Conservation (phyloP, 169 alveolate species). For the Hepatocystis sp. region DNA sequence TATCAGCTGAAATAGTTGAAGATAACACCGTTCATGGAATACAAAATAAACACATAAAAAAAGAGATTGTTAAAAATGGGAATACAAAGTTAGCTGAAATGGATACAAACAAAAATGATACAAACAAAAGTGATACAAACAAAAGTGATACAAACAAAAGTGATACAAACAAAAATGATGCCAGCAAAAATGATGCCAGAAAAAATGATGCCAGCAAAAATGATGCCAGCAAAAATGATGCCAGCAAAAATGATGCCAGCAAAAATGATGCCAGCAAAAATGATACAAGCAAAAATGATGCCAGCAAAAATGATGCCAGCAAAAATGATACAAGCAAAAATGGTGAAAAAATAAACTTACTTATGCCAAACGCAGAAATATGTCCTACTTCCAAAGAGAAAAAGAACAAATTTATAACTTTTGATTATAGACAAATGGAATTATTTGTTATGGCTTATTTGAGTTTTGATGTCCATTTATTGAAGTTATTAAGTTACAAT, state of each 20-base stretch:
- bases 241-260: no score
- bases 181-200: neutral
- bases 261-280: no score
- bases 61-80: no score
- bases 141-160: neutral
- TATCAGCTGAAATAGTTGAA: no score
- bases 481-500: conserved; percentile 41
- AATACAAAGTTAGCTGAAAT: no score
- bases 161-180: neutral
- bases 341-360: neutral
- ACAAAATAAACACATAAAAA: no score
- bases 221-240: no score
- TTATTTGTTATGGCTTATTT: conserved; percentile 81
- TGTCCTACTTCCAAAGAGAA: neutral
- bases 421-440: conserved; percentile 83
- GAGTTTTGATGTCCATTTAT: conserved; percentile 72
- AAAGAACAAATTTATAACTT: conserved; percentile 56
- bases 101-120: neutral
- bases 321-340: neutral
- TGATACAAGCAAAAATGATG: neutral
- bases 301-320: neutral
- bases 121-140: neutral
- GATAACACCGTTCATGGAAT: no score
- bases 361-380: neutral
- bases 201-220: neutral